Evolutionary conservation across 305 asterid species (phyloP), one percentile per base, ranked within the genome.

Genomic region (Ajuga reptans): DNA sequence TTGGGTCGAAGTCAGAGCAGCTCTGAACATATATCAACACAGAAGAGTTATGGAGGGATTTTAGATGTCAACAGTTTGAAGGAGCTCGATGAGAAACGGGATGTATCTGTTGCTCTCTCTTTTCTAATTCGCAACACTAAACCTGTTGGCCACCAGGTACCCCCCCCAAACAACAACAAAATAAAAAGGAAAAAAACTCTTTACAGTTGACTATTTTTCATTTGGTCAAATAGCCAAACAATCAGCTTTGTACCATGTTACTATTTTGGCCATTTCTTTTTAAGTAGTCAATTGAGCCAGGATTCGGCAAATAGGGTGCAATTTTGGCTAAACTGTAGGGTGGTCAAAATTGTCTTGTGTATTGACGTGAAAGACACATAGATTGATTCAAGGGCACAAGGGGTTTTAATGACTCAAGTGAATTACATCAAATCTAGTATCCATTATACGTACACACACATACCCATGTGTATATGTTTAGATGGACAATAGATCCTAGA

Each of bases 111-210:
- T 71, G 77, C 75, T n/a, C 81, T 89, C 74, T 82, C 92, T 66
- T 80, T 84, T 79, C 84, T 87, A 53, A 78, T 87, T 75, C 88
- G 77, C 64, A 89, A 89, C 82, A 79, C 86, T 52, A 84, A 83
- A 79, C 96, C 96, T 49, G 89, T 86, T 57, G 92, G 90, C 66
- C 92, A 89, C 74, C 90, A 85, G 96, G 96, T 87, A 39, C 42
- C 31, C 31, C 3, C 14, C 63, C 4, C 45, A 6, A 6, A 1
- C 12, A 21, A 21, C n/a, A n/a, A 21, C 56, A 16, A 31, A 9
- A 16, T 31, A 31, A 31, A 31, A 31, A 31, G 6, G 3, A 3
- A 31, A 31, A 3, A 14, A 18, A 41, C 65, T 9, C 29, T 50
- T 33, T 45, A 43, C 9, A 29, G 12, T 14, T 31, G 4, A 31